Evolutionary conservation across 371 early-diverging fungal species (phyloP), one percentile per base, ranked within the genome.

Genomic region (Saksenaea vasiformis): DNA sequence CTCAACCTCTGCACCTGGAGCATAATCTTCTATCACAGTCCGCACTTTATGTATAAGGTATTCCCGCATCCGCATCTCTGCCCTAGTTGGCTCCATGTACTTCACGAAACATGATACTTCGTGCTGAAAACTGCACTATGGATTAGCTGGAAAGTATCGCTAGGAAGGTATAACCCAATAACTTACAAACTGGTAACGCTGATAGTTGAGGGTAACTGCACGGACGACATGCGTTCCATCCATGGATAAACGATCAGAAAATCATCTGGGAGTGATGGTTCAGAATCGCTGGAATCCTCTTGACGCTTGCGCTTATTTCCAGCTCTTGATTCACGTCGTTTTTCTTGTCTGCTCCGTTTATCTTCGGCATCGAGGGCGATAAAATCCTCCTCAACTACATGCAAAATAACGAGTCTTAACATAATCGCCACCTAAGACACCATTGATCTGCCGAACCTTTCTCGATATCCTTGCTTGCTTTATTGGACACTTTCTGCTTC

Each of bases 41-140:
- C 75, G 71, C 28, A 96, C 74, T 14, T 91, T 78, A 15, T 85
- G 80, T 0, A 94, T 70, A 2, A 91, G 87, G 59, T 86, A 86
- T 31, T 73, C 51, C 8, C 98, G 89, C 78, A 96, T 69, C 54
- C 72, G 69, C 44, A 88, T 86, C 70, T 98, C 98, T 17, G 87
- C 90, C 13, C 69, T 64, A 0, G 92, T 93, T 0, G 98, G 98
- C 37, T 82, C 74, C 14, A 97, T 75, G 67, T 90, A 97, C 4
- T 83, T 43, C 0, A 77, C 37, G 38, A 80, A 66, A 15, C 64
- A 61, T 0, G 55, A 9, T 0, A 74, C 57, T 57, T 79, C 79
- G 8, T 60, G 26, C 19, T 71, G 69, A 14, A 75, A 54, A 24
- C 77, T 73, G 66, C 10, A 31, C 26, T 17, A n/a, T 31, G 22